Evolutionary conservation across 805 yeast genomes (phyloP), one percentile per base, ranked within the genome.

Genomic region (Tetrapisispora fleetii): DNA sequence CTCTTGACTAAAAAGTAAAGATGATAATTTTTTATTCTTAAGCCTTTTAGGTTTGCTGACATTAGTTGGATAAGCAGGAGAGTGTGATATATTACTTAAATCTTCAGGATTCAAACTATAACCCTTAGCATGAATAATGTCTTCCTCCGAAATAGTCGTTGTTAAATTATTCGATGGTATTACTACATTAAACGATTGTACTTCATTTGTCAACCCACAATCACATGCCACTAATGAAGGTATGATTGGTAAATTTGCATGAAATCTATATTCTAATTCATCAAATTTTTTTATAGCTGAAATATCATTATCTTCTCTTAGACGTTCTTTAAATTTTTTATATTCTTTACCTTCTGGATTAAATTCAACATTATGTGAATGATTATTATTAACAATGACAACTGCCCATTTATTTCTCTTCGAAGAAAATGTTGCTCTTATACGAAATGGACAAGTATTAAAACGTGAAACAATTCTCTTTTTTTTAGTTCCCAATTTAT

Each of bases 371-470:
- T 70, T 69, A 58, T 81, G 88, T 52, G 82, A 76, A 62, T 81
- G 88, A 5, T 62, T 60, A 53, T 78, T 81, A 60, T 78, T 77
- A 36, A 81, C 73, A 17, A 81, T 77, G 19, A 78, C 83, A 32
- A 81, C 67, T 16, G 78, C 68, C 88, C 88, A 81, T 48, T 68
- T 65, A 50, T 71, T 67, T 35, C 75, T 69, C 51, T 79, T 66
- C 11, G 76, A 53, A 1, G 81, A 75, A 56, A 67, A 79, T 53
- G 81, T 80, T 2, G 86, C 86, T 48, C 88, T 63, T 40, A 81
- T 72, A 59, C 83, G 69, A 57, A 81, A 81, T 2, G 86, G 86
- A 57, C 87, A 81, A 21, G 72, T 69, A 14, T 67, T 67, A 47
- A 60, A 65, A 48, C 64, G 56, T 18, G 68, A 62, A 2, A 63